Base-by-base conservation (phyloP, 2,329 filamentous ascomycete species). In the Fusarium sulawesiense region DNA sequence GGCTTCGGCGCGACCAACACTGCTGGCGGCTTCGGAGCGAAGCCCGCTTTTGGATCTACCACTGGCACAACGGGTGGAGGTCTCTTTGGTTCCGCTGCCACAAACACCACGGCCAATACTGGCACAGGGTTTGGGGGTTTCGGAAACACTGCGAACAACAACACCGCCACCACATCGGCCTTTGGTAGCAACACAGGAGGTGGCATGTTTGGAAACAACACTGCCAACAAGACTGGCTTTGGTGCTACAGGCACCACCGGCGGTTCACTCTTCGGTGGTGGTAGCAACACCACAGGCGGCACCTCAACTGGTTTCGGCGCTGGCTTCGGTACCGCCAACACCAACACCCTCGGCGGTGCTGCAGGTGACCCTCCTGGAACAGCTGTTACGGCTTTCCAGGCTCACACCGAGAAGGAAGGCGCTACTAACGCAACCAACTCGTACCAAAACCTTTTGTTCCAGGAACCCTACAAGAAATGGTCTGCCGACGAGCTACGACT, bases 401-500 rank as follows among this genome's bases (percentile, higher is more conserved):
- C 93, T 0, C 86, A 88, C 48, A 82, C 85, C 21, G 93, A 97
- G 81, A 96, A 95, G 79, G 93, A 97, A 76, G 80, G 83, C 6
- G 88, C 86, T 44, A 86, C 82, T 71, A 80, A 79, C 20, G 81
- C 58, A 76, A 86, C 82, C 70, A 88, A 91, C 76, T 86, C 91
- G 6, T 97, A 92, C 79, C 93, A 96, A 79, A 95, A 90, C 73
- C 89, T 97, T 60, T 83, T 91, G 23, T 94, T 95, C 78, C 91
- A 92, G 81, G 89, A 91, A 25, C 88, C 91, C 2, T 97, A 95
- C 83, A 91, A 90, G 79, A 97, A 96, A 78, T 98, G 92, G 84
- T 98, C 95, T 12, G 88, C 93, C n/a, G 96, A 93, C 75, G 91
- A 96, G 79, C 82, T 96, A 56, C 87, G 93, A 76, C 81, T 97